Base-by-base conservation (phyloP, 495 filamentous ascomycete genomes). In the Mytilinidion resinicola region DNA sequence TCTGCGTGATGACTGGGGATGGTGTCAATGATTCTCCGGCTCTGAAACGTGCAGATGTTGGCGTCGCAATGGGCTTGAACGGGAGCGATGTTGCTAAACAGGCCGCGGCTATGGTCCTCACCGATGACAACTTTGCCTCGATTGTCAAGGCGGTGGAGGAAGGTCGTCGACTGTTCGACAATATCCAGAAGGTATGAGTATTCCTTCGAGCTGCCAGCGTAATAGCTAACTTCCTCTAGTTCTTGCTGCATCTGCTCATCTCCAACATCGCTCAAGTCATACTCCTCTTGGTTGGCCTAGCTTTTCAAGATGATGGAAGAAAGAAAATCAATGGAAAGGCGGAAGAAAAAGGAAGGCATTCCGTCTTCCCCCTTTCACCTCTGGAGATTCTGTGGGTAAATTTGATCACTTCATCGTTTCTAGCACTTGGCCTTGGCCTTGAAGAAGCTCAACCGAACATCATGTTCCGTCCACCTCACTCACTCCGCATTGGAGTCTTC, bases 11-110 rank as follows among this genome's bases (percentile, higher is more conserved):
- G 77, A 90, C 88, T 11, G 88, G 88, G 64, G 88, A 91, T 55
- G 88, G 88, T 55, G 87, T 91, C 57, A 92, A 92, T 64, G 88
- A 91, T 68, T 84, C 86, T 3, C 87, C 88, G 1, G 85, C 86
- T 1, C 72, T 92, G 10, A 88, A 87, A 67, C 77, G 80, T 20
- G 88, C 88, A 15, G 86, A 92, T 70, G 80, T 92, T 35, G 88
- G 88, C 60, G 88, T 92, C 66, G 86, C 88, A 8, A 89, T 92
- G 86, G 85, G 85, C 34, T 74, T 82, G 46, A 76, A 77, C 17
- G 88, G 88, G 1, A 85, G 81, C 38, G 88, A 91, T 70, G 87
- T 91, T 19, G 85, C 88, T 11, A 89, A 87, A 65, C 86, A 89
- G 63, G 88, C 88, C 6, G 83, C 87, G 0, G 82, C 86, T 55